Base-by-base conservation (phyloP, 23 red algal genomes). In the Agarophyton chilense region DNA sequence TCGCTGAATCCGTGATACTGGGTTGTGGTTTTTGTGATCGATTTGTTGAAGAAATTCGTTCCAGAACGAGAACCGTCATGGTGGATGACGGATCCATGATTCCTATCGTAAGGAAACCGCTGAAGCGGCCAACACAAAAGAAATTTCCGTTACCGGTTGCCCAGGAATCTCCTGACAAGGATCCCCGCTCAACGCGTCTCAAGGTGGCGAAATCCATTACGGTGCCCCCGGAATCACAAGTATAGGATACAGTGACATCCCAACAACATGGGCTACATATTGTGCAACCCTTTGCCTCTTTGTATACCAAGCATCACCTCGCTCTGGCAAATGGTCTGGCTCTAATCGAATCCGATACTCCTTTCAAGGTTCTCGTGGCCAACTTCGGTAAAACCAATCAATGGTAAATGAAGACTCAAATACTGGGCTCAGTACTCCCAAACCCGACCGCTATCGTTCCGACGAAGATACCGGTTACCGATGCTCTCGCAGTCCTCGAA, bases 311-410 rank as follows among this genome's bases (percentile, higher is more conserved):
- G 0, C 18, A 35, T 16, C 21, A 57, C 4, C 18, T 79, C 2
- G n/a, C 75, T 13, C 31, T 57, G 10, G 75, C 75, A 10, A 56
- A 79, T 79, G 75, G 41, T 21, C 13, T 79, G n/a, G 75, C 29
- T 13, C 22, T 56, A 11, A 33, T 79, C 2, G 75, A 79, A 56
- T 13, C 75, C 8, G 75, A 57, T 14, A 57, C 24, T 16, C 75
- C 75, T 26, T 79, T 79, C 53, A 16, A 28, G 75, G 36, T 79
- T 26, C 7, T 54, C 14, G n/a, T 11, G 17, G 51, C 6, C n/a
- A n/a, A n/a, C n/a, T n/a, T n/a, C n/a, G n/a, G n/a, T n/a, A n/a
- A n/a, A n/a, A n/a, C n/a, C n/a, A n/a, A n/a, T n/a, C n/a, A n/a
- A n/a, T n/a, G n/a, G n/a, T n/a, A n/a, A n/a, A n/a, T n/a, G n/a